Conservation (phyloP, 768 basidiomycete species). For the Mycena amicta region DNA sequence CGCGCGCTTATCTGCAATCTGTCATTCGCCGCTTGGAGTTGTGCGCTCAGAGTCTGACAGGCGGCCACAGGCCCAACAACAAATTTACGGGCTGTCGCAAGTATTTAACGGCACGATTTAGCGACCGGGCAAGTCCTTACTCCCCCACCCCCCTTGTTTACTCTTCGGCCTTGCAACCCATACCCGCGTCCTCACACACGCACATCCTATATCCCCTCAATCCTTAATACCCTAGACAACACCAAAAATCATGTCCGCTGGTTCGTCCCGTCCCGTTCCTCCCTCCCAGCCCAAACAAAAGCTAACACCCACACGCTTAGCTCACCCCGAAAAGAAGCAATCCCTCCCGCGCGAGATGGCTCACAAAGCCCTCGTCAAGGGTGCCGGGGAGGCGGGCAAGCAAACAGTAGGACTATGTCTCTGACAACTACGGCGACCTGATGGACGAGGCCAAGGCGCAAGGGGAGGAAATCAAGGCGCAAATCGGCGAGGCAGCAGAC, state of each 20-base stretch:
- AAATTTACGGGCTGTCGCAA: not conserved
- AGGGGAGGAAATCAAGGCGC: constrained; percentile 21
- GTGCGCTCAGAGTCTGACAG: not conserved
- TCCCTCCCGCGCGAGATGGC: constrained; percentile 23
- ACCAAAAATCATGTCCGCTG: not conserved
- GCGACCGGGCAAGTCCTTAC: not conserved
- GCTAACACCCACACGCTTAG: too few species aligned
- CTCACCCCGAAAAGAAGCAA: constrained; percentile 8
- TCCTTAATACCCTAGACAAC: not conserved
- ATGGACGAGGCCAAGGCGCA: constrained; percentile 5
- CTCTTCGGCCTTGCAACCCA: not conserved
- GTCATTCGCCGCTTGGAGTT: not conserved
- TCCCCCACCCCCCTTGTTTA: not conserved
- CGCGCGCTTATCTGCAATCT: not conserved
- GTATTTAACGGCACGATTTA: not conserved
- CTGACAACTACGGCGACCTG: constrained; percentile 14
- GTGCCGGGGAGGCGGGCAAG: constrained; percentile 29
- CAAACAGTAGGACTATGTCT: constrained; percentile 29
- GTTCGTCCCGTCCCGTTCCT: not conserved
- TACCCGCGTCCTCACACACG: not conserved
- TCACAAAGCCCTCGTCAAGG: constrained; percentile 23
- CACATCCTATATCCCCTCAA: too few species aligned
- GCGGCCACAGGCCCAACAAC: not conserved
- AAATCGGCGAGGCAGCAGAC: constrained; percentile 31
- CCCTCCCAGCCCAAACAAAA: too few species aligned